These are phyloP conservation scores for Rosa persica DNA, from an alignment of 306 rosid genomes.

Conservation along the genomic window DNA sequence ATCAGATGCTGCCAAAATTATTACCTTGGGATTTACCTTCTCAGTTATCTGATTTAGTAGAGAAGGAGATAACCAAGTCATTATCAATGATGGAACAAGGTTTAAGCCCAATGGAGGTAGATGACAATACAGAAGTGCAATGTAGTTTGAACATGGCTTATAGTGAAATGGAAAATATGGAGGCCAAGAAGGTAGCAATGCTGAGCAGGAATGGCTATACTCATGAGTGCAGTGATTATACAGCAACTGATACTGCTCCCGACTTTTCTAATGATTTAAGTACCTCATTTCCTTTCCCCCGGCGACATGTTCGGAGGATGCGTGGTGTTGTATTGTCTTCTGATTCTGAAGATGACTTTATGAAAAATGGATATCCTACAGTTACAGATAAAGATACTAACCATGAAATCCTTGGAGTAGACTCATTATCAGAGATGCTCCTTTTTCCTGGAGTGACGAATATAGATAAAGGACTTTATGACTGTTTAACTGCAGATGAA, in stretches of 20 bases:
- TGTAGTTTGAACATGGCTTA: conserved; percentile 26
- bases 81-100: conserved; percentile 46
- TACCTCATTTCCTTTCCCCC: conserved; percentile 36
- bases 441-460: conserved; percentile 36
- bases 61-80: conserved; percentile 55
- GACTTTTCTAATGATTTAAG: conserved; percentile 49
- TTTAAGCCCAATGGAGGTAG: conserved; percentile 39
- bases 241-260: conserved; percentile 40
- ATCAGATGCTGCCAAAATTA: conserved; percentile 66
- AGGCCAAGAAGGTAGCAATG: conserved; percentile 56
- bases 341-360: conserved; percentile 56
- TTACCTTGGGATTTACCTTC: conserved; percentile 87
- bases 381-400: conserved; percentile 29
- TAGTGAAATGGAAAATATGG: conserved; percentile 32
- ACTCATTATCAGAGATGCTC: conserved; percentile 27
- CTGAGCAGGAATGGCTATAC: conserved; percentile 57
- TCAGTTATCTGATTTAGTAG: conserved; percentile 62
- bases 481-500: conserved; percentile 40
- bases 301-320: conserved; percentile 43
- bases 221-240: conserved; percentile 43
- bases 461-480: conserved; percentile 31
- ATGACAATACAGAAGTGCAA: conserved; percentile 35
- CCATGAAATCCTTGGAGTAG: conserved; percentile 34
- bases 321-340: conserved; percentile 53
- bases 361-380: conserved; percentile 24